Evolutionary conservation across 2,329 filamentous ascomycete genomes (phyloP).

Genomic region (Tolypocladium tropicale): DNA sequence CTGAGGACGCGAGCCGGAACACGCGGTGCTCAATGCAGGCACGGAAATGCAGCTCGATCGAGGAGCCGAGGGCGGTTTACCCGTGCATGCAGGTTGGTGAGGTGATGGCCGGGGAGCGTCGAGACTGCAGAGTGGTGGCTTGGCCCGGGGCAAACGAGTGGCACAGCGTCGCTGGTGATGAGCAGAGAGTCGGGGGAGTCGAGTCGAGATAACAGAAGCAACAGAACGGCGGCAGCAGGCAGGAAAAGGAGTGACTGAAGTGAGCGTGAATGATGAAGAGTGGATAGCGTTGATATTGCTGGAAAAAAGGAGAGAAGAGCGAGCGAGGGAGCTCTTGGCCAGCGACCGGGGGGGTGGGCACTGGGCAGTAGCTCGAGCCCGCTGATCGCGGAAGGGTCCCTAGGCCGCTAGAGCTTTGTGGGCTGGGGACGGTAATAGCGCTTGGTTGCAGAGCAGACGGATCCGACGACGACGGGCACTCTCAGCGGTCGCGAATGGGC

Average conservation of each 20-base stretch:
- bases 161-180: not conserved
- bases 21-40: constrained; percentile 14
- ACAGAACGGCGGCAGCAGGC: constrained; percentile 5
- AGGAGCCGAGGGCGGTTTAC: constrained; percentile 23
- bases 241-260: constrained; percentile 29
- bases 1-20: constrained; percentile 8
- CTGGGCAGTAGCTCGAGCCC: constrained; percentile 19
- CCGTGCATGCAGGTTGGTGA: constrained; percentile 23
- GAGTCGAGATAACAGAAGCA: constrained; percentile 7
- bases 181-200: constrained; percentile 4
- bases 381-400: constrained; percentile 23
- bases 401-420: constrained; percentile 15
- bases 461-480: not conserved
- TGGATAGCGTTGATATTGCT: constrained; percentile 27
- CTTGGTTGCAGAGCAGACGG: not conserved
- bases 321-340: constrained; percentile 14
- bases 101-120: constrained; percentile 3
- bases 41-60: constrained; percentile 20
- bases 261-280: constrained; percentile 21
- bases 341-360: constrained; percentile 6
- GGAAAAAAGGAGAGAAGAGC: constrained; percentile 15
- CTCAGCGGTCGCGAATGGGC: not conserved
- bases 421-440: not conserved
- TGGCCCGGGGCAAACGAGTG: constrained; percentile 2
- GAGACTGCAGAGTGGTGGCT: not conserved